Percentiles rank a stretch among this genome's conserved stretches.
phyloP scores from a whole-genome alignment of 331 rosid genomes.

The Malus hybrid region DNA sequence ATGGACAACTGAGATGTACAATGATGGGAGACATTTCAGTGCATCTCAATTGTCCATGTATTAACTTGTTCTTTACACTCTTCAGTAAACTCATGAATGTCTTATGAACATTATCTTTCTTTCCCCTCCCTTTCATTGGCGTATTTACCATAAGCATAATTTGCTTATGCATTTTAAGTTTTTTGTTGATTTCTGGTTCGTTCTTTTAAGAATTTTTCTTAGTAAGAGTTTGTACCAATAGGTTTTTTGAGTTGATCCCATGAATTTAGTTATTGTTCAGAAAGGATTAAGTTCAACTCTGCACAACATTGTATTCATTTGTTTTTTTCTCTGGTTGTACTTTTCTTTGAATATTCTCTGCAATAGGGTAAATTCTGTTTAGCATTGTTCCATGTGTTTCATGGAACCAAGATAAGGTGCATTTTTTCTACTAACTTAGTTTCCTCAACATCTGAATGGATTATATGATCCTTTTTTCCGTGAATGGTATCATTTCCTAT shows the following conservation, averaged over 20 bases:
- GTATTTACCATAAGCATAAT: background rate
- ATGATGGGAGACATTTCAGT: background rate
- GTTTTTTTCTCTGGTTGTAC: background rate
- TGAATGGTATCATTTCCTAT: background rate
- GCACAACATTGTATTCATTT: background rate
- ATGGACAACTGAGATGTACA: background rate
- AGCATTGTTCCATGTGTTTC: background rate
- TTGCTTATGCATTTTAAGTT: background rate
- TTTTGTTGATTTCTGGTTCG: background rate
- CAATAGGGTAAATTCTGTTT: background rate
- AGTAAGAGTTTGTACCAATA: background rate
- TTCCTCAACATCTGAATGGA: slow-evolving; percentile 1
- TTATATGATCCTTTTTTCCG: background rate
- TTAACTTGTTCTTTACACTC: background rate
- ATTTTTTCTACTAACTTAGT: background rate
- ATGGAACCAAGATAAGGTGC: background rate
- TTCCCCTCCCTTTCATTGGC: background rate
- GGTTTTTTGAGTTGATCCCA: background rate
- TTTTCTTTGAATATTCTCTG: background rate
- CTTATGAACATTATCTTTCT: background rate
- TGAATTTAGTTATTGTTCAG: background rate
- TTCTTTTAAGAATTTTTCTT: background rate
- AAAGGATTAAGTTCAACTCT: background rate
- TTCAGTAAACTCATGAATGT: background rate
- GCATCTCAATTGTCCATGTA: background rate